Percentiles rank a stretch among this genome's conserved stretches.
Evolutionary conservation across 305 asterid genomes (phyloP).

Genomic region (Ajuga reptans): DNA sequence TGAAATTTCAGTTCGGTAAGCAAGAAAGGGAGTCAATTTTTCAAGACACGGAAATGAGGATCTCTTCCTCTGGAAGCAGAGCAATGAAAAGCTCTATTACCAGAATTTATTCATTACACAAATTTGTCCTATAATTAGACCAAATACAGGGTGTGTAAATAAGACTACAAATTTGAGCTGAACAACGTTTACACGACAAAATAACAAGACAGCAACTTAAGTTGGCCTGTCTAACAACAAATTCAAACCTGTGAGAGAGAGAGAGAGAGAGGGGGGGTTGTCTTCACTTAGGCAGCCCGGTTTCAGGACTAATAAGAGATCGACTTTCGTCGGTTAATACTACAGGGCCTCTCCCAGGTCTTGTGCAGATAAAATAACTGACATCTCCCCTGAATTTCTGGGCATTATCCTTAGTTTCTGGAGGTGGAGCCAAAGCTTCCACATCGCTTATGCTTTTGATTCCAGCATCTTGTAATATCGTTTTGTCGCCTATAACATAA

Average conservation of each 20-base stretch:
- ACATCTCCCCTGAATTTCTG: conserved; percentile 64
- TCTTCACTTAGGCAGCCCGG: conserved; percentile 51
- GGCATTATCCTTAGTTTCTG: conserved; percentile 50
- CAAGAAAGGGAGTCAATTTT: too few species aligned
- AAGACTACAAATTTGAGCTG: neutral
- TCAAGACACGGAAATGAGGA: too few species aligned
- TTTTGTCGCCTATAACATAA: conserved; percentile 73
- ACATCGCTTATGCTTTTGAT: conserved; percentile 50
- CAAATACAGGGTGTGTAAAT: neutral
- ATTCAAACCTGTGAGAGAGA: neutral
- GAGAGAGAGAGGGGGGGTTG: too few species aligned
- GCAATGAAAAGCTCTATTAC: too few species aligned
- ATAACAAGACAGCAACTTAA: neutral
- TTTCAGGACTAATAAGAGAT: conserved; percentile 42
- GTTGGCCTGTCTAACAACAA: neutral
- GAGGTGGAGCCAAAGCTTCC: conserved; percentile 59
- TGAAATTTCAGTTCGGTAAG: too few species aligned
- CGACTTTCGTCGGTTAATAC: conserved; percentile 35
- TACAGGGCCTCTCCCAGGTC: conserved; percentile 59
- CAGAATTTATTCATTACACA: neutral
- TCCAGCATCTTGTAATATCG: conserved; percentile 70
- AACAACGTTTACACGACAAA: neutral
- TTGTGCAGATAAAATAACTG: conserved; percentile 82
- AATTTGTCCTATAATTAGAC: neutral
- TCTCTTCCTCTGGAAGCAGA: neutral